These are phyloP conservation scores for Russula sp. DNA, from an alignment of 768 basidiomycete genomes.

Conservation along the genomic window DNA sequence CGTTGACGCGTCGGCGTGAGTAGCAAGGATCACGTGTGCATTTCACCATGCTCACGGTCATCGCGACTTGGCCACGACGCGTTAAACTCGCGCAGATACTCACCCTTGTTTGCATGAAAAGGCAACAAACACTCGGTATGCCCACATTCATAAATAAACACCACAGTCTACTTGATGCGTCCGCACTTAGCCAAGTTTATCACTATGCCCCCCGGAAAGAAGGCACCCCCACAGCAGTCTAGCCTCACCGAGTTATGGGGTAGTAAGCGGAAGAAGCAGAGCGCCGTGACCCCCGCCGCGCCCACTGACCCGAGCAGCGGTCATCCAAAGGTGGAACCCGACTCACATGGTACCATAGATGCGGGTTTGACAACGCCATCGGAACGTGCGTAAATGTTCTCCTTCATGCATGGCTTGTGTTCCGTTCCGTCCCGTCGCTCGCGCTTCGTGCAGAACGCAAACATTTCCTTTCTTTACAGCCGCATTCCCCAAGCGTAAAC, in stretches of 20 bases:
- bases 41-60: constrained; percentile 9
- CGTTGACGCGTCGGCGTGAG: no score
- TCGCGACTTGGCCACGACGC: constrained; percentile 13
- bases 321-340: background rate
- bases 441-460: background rate
- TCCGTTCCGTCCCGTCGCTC: no score
- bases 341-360: background rate
- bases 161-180: background rate
- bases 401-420: background rate
- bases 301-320: constrained; percentile 17
- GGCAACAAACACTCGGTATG: constrained; percentile 68
- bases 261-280: constrained; percentile 35
- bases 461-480: background rate
- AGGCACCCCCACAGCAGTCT: constrained; percentile 68
- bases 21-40: constrained; percentile 8
- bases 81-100: constrained; percentile 1
- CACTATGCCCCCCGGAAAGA: constrained; percentile 63
- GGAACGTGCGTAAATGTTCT: constrained; percentile 3
- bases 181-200: constrained; percentile 59
- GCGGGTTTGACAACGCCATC: background rate
- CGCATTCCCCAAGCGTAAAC: constrained; percentile 13
- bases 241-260: constrained; percentile 72
- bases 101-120: constrained; percentile 40
- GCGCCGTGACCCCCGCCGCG: constrained; percentile 21
- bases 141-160: background rate